These are phyloP conservation scores for Ilyonectria sp. DNA, from an alignment of 2,329 filamentous ascomycete species.

Conservation along the genomic window DNA sequence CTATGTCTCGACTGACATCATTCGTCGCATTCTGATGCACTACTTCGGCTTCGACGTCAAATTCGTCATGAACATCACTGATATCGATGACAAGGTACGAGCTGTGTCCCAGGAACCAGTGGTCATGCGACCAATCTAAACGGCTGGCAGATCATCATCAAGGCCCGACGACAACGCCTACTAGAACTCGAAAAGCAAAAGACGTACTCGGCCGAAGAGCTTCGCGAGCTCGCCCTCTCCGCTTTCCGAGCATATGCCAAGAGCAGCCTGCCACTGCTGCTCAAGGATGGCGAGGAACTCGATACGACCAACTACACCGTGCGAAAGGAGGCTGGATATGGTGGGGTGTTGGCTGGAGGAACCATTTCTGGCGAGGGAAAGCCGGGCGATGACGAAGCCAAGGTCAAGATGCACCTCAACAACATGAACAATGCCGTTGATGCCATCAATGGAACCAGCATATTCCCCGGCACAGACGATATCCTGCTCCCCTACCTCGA, in stretches of 20 bases:
- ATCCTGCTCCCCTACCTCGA: conserved; percentile 90
- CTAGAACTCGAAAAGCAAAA: conserved; percentile 86
- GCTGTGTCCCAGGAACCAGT: background rate
- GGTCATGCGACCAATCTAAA: conserved; percentile 35
- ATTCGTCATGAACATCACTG: conserved; percentile 95
- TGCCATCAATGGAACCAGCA: conserved; percentile 63
- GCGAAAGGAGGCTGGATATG: conserved; percentile 68
- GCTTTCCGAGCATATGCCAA: conserved; percentile 71
- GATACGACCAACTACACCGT: conserved; percentile 66
- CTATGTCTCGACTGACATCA: conserved; percentile 92
- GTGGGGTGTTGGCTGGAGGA: conserved; percentile 68
- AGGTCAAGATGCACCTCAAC: conserved; percentile 90
- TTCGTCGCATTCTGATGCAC: conserved; percentile 84
- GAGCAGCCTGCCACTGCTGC: conserved; percentile 68
- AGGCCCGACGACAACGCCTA: conserved; percentile 82
- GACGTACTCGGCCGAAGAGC: conserved; percentile 62
- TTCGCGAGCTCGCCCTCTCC: conserved; percentile 62
- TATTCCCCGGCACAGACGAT: conserved; percentile 72
- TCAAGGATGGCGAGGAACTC: conserved; percentile 59
- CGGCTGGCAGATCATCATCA: conserved; percentile 67
- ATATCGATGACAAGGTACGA: conserved; percentile 81
- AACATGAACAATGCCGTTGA: conserved; percentile 68
- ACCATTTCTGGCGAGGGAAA: conserved; percentile 70
- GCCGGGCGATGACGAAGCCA: conserved; percentile 84
- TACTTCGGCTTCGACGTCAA: conserved; percentile 88